A percentile compares a stretch with the other conserved stretches of the same genome.
These are phyloP conservation scores for Afroboletus lepidellus DNA, from an alignment of 1,284 basidiomycete species.

Conservation along the genomic window DNA sequence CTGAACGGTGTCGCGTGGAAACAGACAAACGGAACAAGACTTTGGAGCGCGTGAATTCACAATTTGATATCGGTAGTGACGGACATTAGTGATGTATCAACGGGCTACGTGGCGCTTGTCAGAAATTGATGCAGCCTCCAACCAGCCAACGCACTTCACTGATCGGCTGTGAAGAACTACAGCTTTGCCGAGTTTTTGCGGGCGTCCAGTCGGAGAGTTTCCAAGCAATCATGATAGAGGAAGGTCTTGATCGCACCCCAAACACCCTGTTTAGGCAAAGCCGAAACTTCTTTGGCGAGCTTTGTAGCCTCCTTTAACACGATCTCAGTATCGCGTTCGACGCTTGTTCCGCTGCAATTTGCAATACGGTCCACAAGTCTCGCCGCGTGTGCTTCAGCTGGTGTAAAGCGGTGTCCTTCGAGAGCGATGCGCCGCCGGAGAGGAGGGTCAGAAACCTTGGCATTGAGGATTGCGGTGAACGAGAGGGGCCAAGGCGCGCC, in stretches of 20 bases:
- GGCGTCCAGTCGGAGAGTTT: conserved; percentile 38
- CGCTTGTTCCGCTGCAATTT: conserved; percentile 39
- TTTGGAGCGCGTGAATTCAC: conserved; percentile 2
- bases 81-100: neutral
- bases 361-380: conserved; percentile 77
- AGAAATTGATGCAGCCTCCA: neutral
- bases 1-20: conserved; percentile 15
- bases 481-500: conserved; percentile 78
- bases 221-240: conserved; percentile 47
- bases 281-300: conserved; percentile 50
- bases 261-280: conserved; percentile 52
- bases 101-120: conserved; percentile 1
- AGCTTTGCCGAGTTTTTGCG: conserved; percentile 34
- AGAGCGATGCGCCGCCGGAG: conserved; percentile 76
- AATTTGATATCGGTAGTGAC: conserved; percentile 12
- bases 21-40: conserved; percentile 7
- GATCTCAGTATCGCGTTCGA: conserved; percentile 45
- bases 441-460: conserved; percentile 63
- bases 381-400: conserved; percentile 64
- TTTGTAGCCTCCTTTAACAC: conserved; percentile 63
- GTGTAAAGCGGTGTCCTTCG: conserved; percentile 82
- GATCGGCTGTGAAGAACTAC: conserved; percentile 23
- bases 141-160: conserved; percentile 10
- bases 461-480: conserved; percentile 64
- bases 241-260: conserved; percentile 66